phyloP scores from a whole-genome alignment of 345 rosid genomes.

The Citrus maxima region DNA sequence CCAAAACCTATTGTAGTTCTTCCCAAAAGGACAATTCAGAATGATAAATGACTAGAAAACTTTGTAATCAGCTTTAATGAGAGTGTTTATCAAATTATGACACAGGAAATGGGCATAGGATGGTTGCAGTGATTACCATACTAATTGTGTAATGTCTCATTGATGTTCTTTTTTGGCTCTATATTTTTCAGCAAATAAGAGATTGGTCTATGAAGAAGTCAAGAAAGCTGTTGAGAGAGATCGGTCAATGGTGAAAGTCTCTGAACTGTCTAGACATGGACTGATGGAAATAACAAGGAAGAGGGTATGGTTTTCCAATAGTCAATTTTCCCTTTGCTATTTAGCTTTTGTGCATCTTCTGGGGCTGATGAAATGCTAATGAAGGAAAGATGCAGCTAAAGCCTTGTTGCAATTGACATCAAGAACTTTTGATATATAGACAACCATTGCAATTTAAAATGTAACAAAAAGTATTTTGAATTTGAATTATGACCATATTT shows the following conservation, averaged over 20 bases:
- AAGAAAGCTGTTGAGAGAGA: conserved; percentile 90
- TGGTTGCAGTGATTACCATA: not conserved
- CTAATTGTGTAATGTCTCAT: not conserved
- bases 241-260: conserved; percentile 84
- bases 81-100: not conserved
- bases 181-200: conserved; percentile 72
- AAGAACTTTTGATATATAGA: not conserved
- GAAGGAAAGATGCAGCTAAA: not conserved
- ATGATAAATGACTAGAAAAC: not conserved
- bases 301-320: conserved; percentile 55
- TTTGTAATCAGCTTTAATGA: not conserved
- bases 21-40: not conserved
- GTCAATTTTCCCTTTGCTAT: conserved; percentile 15
- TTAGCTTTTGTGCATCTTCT: conserved; percentile 2
- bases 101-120: not conserved
- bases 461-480: not conserved
- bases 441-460: not conserved
- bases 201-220: conserved; percentile 88
- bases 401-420: not conserved
- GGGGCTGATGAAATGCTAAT: not conserved
- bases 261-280: conserved; percentile 90
- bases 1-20: not conserved
- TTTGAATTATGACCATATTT: not conserved
- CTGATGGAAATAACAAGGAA: conserved; percentile 98
- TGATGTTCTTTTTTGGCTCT: conserved; percentile 3